A percentile compares a stretch with the other conserved stretches of the same genome.
Evolutionary conservation across 257 asterid genomes (phyloP).

Genomic region (Solanum virginianum): DNA sequence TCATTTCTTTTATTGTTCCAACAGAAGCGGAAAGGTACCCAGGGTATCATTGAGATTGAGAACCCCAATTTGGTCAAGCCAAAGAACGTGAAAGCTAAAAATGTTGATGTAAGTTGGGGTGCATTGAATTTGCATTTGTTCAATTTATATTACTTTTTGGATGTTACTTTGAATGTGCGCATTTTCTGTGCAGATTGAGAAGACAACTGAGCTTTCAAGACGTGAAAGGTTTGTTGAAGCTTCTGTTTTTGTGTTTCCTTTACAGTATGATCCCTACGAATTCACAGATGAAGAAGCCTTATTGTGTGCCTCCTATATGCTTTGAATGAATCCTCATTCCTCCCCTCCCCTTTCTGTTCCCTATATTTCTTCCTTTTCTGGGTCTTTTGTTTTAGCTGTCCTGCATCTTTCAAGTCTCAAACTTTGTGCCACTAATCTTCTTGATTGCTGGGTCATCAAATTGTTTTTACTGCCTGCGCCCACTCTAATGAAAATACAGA

Average conservation of each 20-base stretch:
- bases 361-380: background rate
- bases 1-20: constrained; percentile 1
- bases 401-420: background rate
- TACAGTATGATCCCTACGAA: background rate
- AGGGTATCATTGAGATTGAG: constrained; percentile 70
- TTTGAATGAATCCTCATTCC: background rate
- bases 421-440: background rate
- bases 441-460: background rate
- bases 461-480: background rate
- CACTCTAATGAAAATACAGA: background rate
- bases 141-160: background rate
- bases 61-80: constrained; percentile 78
- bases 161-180: background rate
- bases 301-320: background rate
- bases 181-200: constrained; percentile 47
- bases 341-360: background rate
- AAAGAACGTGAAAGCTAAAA: constrained; percentile 77
- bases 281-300: background rate
- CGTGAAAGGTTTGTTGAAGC: constrained; percentile 6
- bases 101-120: constrained; percentile 54
- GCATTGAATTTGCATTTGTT: background rate
- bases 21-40: constrained; percentile 70
- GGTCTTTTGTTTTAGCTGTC: background rate
- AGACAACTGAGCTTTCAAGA: constrained; percentile 86
- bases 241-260: background rate